phyloP scores from a whole-genome alignment of 83 land plant genomes.

The Picea mariana region DNA sequence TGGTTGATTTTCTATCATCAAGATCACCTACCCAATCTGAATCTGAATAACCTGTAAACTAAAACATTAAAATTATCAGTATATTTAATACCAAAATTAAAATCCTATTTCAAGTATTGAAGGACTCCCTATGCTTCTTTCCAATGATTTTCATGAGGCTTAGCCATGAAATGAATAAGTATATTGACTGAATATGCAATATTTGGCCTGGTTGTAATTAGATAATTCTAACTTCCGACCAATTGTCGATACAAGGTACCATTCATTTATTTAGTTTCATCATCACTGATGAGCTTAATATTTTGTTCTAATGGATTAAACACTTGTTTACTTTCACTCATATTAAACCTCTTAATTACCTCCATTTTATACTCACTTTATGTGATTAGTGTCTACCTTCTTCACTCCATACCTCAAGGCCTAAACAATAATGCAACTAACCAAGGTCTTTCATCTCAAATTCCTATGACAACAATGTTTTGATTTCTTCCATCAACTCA shows the following conservation, averaged over 20 bases:
- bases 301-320: not conserved
- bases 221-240: no score
- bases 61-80: no score
- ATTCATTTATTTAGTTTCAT: not conserved
- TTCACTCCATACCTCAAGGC: not conserved
- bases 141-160: not conserved
- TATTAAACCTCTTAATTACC: not conserved
- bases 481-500: not conserved
- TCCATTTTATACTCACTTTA: not conserved
- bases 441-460: not conserved
- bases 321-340: not conserved
- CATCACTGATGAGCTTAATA: conserved; percentile 19
- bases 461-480: not conserved
- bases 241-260: not conserved
- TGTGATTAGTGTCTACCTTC: not conserved
- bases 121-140: no score
- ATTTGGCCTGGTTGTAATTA: no score
- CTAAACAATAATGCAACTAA: not conserved
- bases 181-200: not conserved
- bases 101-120: no score
- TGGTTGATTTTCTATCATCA: no score
- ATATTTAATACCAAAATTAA: no score
- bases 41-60: no score
- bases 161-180: no score
- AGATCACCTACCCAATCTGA: no score